A percentile compares a stretch with the other conserved stretches of the same genome.
phyloP scores from a whole-genome alignment of 495 filamentous ascomycete species.

The Neurospora sp. region DNA sequence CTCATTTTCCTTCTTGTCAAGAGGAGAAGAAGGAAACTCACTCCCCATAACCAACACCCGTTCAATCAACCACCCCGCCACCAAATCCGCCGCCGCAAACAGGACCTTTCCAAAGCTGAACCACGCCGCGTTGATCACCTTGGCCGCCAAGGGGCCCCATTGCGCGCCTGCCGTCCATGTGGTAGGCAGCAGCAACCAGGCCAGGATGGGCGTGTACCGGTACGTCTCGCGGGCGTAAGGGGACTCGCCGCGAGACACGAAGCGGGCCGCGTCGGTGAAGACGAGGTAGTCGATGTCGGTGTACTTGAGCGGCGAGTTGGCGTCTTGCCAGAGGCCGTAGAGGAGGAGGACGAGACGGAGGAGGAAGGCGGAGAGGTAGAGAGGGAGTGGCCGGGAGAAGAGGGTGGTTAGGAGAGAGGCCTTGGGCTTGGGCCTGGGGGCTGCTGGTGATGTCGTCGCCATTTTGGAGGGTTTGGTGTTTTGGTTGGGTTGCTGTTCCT shows the following conservation, averaged over 20 bases:
- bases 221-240: conserved; percentile 91
- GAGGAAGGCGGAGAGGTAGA: conserved; percentile 58
- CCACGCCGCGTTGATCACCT: conserved; percentile 34
- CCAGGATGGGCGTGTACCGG: conserved; percentile 87
- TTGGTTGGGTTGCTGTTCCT: neutral
- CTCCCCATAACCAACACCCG: conserved; percentile 19
- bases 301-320: conserved; percentile 83
- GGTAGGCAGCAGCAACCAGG: conserved; percentile 82
- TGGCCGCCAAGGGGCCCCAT: conserved; percentile 16
- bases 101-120: conserved; percentile 85
- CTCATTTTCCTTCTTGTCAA: neutral
- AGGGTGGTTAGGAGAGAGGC: conserved; percentile 19
- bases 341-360: conserved; percentile 64
- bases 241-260: conserved; percentile 48
- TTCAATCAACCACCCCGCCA: conserved; percentile 77
- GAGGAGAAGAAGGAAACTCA: neutral
- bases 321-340: conserved; percentile 88
- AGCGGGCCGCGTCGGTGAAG: conserved; percentile 93
- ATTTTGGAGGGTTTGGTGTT: neutral
- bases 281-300: conserved; percentile 99
- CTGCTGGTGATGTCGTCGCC: neutral
- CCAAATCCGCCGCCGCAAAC: conserved; percentile 72
- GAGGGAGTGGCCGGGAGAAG: conserved; percentile 32
- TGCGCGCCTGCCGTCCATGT: conserved; percentile 30
- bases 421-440: neutral